These are phyloP conservation scores for Pyrrhoderma lamaoense DNA, from an alignment of 1,284 basidiomycete genomes.

Conservation along the genomic window DNA sequence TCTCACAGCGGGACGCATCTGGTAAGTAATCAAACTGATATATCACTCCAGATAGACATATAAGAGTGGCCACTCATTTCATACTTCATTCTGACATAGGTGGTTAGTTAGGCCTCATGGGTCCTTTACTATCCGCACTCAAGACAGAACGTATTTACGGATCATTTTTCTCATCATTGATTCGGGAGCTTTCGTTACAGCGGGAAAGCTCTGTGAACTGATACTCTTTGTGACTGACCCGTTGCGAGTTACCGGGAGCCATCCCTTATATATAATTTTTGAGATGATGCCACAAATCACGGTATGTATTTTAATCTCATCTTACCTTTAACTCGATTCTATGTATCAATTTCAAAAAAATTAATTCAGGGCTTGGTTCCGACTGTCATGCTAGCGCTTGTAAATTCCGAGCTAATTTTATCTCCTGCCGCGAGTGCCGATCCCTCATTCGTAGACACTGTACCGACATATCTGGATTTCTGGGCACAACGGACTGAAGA, in stretches of 20 bases:
- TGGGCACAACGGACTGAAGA: no score
- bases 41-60: background rate
- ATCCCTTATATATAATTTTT: slow-evolving; percentile 3
- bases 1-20: slow-evolving; percentile 2
- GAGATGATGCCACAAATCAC: slow-evolving; percentile 11
- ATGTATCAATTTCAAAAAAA: background rate
- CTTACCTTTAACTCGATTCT: slow-evolving; percentile 19
- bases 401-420: slow-evolving; percentile 1
- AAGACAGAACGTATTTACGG: background rate
- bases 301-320: slow-evolving; percentile 24
- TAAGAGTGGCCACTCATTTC: no score
- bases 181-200: slow-evolving; percentile 1
- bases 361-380: background rate
- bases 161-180: slow-evolving; percentile 4
- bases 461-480: no score
- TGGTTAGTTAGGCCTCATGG: background rate
- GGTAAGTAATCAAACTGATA: background rate
- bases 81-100: background rate
- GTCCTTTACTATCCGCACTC: background rate
- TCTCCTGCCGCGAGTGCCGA: background rate
- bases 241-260: background rate
- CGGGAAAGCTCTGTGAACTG: slow-evolving; percentile 1
- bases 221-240: background rate
- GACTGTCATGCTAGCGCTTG: slow-evolving; percentile 1
- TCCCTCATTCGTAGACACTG: no score